Evolutionary conservation across 306 rosid species (phyloP).

Genomic region (Betula pendula): DNA sequence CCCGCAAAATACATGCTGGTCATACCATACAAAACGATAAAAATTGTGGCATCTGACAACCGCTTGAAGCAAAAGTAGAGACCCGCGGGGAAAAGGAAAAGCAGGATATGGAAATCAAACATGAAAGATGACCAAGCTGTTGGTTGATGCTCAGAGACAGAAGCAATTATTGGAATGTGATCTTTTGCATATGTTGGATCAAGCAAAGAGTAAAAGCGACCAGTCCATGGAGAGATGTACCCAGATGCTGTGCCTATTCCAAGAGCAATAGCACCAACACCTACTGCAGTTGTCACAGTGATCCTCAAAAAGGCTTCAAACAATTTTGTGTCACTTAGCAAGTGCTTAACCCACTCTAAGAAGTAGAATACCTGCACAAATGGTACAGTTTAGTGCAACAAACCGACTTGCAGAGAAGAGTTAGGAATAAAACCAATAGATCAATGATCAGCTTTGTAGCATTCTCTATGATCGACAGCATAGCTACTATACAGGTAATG

Average conservation of each 20-base stretch:
- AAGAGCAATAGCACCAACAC: constrained; percentile 79
- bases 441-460: no score
- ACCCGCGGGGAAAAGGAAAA: constrained; percentile 97
- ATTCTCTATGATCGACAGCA: neutral
- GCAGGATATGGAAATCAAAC: constrained; percentile 95
- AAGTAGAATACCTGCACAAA: constrained; percentile 78
- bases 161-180: constrained; percentile 95
- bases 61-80: constrained; percentile 99
- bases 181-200: constrained; percentile 99
- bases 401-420: neutral
- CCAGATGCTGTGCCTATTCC: constrained; percentile 96
- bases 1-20: constrained; percentile 99
- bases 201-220: constrained; percentile 93
- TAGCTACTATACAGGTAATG: neutral
- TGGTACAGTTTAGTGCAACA: constrained; percentile 24
- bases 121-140: constrained; percentile 99
- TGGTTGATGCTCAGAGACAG: constrained; percentile 99
- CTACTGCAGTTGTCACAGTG: constrained; percentile 79
- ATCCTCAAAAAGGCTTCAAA: constrained; percentile 92
- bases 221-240: constrained; percentile 99
- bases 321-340: constrained; percentile 68
- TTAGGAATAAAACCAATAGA: no score
- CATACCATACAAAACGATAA: constrained; percentile 95
- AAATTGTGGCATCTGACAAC: constrained; percentile 94
- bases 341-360: constrained; percentile 91